Percentiles rank a stretch among this genome's conserved stretches.
These are phyloP conservation scores for Plectosphaerella plurivora DNA, from an alignment of 2,329 filamentous ascomycete species.

Conservation along the genomic window DNA sequence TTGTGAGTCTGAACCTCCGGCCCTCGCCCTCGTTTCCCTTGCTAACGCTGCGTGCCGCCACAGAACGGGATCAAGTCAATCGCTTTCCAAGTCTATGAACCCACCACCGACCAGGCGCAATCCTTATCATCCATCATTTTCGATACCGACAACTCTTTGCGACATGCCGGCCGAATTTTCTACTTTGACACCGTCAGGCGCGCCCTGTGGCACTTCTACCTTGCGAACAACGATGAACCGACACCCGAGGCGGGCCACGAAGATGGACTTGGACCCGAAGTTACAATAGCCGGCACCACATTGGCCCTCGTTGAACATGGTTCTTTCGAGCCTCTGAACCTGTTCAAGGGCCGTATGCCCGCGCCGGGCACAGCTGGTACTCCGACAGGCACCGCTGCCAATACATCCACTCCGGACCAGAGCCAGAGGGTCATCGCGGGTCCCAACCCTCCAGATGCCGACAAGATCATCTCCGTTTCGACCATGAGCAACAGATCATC, in stretches of 20 bases:
- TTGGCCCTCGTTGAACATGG: slow-evolving; percentile 45
- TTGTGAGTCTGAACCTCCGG: slow-evolving; percentile 39
- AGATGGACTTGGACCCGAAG: slow-evolving; percentile 27
- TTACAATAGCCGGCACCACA: slow-evolving; percentile 39
- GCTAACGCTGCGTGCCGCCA: slow-evolving; percentile 10
- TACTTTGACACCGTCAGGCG: slow-evolving; percentile 46
- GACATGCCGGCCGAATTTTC: slow-evolving; percentile 48
- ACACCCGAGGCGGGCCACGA: slow-evolving; percentile 11
- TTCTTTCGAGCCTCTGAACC: slow-evolving; percentile 41
- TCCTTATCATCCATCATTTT: slow-evolving; percentile 40
- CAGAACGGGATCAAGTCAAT: slow-evolving; percentile 55
- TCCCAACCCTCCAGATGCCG: slow-evolving; percentile 2
- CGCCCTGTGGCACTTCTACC: slow-evolving; percentile 51
- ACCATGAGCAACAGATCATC: slow-evolving; percentile 27
- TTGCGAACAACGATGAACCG: slow-evolving; percentile 34
- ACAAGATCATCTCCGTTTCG: slow-evolving; percentile 17
- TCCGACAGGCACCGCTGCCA: slow-evolving; percentile 35
- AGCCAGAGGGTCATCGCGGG: background rate
- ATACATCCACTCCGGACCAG: slow-evolving; percentile 31
- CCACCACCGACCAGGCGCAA: slow-evolving; percentile 35
- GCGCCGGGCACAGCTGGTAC: slow-evolving; percentile 32
- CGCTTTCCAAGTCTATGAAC: slow-evolving; percentile 51
- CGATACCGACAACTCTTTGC: slow-evolving; percentile 46
- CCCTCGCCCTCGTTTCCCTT: background rate
- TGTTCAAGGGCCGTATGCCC: slow-evolving; percentile 39